Conservation (phyloP, 2,329 filamentous ascomycete genomes). For the Colletotrichum gloeosporioides region DNA sequence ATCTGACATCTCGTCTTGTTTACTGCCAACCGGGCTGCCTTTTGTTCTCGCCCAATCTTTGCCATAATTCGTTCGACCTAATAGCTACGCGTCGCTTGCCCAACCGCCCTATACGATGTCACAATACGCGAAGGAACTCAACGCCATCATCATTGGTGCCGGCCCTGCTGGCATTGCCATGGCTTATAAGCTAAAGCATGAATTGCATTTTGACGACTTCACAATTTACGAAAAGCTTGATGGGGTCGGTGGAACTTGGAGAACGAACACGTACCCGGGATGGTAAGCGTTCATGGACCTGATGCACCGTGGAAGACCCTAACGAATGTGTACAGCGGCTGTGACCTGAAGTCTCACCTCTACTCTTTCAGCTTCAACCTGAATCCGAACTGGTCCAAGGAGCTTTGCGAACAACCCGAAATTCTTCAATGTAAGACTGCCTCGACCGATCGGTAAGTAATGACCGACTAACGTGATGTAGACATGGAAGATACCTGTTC, state of each 20-base stretch:
- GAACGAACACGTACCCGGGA: constrained; percentile 35
- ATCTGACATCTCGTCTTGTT: too few relatives aligned
- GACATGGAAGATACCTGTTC: constrained; percentile 24
- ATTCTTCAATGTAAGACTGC: constrained; percentile 33
- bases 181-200: constrained; percentile 12
- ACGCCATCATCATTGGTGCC: not conserved
- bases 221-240: constrained; percentile 34
- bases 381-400: constrained; percentile 43
- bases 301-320: not conserved
- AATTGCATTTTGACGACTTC: constrained; percentile 35
- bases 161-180: constrained; percentile 1
- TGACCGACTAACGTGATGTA: not conserved
- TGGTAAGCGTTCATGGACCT: constrained; percentile 23
- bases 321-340: constrained; percentile 18
- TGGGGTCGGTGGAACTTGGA: constrained; percentile 35
- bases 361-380: constrained; percentile 47
- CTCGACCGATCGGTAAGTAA: not conserved
- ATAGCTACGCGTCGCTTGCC: not conserved
- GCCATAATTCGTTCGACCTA: not conserved
- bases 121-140: not conserved
- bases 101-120: not conserved
- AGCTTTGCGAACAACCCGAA: constrained; percentile 37
- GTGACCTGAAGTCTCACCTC: constrained; percentile 39
- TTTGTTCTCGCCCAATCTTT: not conserved
- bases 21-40: not conserved